phyloP scores from a whole-genome alignment of 2,329 filamentous ascomycete species.

The Xylariomycetidae sp. region DNA sequence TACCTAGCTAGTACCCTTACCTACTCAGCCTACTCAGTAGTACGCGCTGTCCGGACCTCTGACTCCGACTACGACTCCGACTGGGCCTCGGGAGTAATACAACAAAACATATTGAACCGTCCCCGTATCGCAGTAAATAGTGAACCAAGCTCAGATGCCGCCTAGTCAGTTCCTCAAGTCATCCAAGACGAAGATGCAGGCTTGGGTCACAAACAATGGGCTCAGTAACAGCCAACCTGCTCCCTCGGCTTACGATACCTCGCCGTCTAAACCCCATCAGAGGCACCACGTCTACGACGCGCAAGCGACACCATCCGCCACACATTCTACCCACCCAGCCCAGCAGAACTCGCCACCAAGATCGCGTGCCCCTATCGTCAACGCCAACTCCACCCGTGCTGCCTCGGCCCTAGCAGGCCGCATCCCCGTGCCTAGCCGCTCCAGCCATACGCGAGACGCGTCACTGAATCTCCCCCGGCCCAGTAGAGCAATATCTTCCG shows the following conservation, averaged over 20 bases:
- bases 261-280: conserved; percentile 15
- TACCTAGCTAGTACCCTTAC: too few species aligned
- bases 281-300: conserved; percentile 18
- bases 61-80: too few species aligned
- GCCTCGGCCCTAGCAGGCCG: conserved; percentile 16
- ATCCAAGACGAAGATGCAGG: conserved; percentile 29
- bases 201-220: conserved; percentile 28
- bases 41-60: too few species aligned
- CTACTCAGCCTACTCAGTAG: too few species aligned
- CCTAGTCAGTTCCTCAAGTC: conserved; percentile 27
- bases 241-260: conserved; percentile 17
- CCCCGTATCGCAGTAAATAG: too few species aligned
- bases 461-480: conserved; percentile 16
- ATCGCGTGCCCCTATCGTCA: conserved; percentile 24
- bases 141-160: conserved; percentile 26
- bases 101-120: too few species aligned
- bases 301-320: conserved; percentile 10
- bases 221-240: conserved; percentile 18
- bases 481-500: conserved; percentile 18
- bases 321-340: conserved; percentile 12
- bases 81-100: too few species aligned
- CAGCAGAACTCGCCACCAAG: conserved; percentile 21
- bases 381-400: conserved; percentile 23
- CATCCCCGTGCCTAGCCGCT: conserved; percentile 15
- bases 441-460: conserved; percentile 19